phyloP scores from a whole-genome alignment of 345 rosid species.

The Linum tenue region DNA sequence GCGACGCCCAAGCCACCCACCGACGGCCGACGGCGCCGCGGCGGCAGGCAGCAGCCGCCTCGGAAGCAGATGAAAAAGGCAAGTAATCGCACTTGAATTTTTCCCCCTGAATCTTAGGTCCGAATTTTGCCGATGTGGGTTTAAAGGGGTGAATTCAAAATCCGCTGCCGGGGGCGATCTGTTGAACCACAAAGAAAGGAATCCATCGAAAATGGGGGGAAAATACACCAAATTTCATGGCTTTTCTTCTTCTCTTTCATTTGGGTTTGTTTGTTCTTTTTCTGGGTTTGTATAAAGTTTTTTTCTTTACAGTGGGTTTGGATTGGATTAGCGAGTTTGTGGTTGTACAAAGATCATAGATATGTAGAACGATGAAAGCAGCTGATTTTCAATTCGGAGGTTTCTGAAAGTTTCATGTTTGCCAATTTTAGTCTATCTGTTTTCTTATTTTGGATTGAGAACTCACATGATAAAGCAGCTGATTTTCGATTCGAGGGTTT shows the following conservation, averaged over 20 bases:
- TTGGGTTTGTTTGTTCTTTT: neutral
- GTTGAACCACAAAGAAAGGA: neutral
- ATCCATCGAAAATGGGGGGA: neutral
- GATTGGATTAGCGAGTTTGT: neutral
- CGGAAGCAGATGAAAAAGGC: neutral
- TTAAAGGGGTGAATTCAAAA: too few species aligned
- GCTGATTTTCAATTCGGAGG: too few species aligned
- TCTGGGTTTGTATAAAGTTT: neutral
- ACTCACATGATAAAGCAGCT: too few species aligned
- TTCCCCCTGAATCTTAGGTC: too few species aligned
- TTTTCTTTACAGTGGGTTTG: neutral
- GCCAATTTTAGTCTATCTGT: too few species aligned
- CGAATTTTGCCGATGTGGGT: neutral
- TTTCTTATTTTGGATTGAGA: too few species aligned
- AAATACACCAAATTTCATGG: neutral
- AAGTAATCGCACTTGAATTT: neutral
- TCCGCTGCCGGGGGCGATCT: neutral
- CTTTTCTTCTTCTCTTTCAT: too few species aligned
- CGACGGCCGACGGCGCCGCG: neutral
- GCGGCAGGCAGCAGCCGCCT: neutral
- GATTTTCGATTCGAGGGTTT: too few species aligned
- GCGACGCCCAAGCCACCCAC: slow-evolving; percentile 19
- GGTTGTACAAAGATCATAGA: neutral
- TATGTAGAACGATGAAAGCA: neutral
- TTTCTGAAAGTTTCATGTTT: too few species aligned